phyloP scores from a whole-genome alignment of 2,329 filamentous ascomycete genomes.

The Thielaviopsis euricoi region DNA sequence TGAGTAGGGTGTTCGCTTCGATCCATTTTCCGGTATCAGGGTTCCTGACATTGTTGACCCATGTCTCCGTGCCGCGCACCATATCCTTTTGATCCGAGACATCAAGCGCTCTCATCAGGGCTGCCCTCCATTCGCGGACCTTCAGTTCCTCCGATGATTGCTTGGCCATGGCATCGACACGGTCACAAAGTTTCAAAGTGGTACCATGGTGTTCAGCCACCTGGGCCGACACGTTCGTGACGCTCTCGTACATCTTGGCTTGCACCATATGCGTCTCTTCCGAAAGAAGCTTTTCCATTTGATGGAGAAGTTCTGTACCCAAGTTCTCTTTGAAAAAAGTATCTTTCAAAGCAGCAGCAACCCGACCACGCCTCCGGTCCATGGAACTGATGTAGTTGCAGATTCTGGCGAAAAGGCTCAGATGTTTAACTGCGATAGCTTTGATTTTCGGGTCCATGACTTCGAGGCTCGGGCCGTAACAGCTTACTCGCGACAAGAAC shows the following conservation, averaged over 20 bases:
- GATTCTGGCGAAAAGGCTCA: conserved; percentile 1
- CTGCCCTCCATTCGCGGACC: background rate
- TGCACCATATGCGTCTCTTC: background rate
- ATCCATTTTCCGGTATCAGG: background rate
- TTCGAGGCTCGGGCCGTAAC: background rate
- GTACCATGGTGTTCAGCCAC: too few species aligned
- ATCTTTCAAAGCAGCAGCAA: background rate
- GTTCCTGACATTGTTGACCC: background rate
- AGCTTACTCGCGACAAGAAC: background rate
- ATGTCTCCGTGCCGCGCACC: background rate
- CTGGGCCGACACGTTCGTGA: too few species aligned
- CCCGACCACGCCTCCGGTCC: too few species aligned
- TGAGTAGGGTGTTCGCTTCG: background rate
- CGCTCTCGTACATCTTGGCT: background rate
- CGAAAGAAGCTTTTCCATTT: background rate
- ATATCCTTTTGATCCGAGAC: background rate
- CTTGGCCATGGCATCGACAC: too few species aligned
- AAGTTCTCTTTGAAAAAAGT: background rate
- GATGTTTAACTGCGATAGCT: background rate
- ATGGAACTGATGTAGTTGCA: background rate
- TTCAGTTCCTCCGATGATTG: background rate
- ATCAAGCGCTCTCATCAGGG: background rate
- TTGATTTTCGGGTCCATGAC: background rate
- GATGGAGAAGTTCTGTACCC: background rate
- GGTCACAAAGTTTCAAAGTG: too few species aligned